Base-by-base conservation (phyloP, 805 yeast genomes). In the Komagataella ulmi region DNA sequence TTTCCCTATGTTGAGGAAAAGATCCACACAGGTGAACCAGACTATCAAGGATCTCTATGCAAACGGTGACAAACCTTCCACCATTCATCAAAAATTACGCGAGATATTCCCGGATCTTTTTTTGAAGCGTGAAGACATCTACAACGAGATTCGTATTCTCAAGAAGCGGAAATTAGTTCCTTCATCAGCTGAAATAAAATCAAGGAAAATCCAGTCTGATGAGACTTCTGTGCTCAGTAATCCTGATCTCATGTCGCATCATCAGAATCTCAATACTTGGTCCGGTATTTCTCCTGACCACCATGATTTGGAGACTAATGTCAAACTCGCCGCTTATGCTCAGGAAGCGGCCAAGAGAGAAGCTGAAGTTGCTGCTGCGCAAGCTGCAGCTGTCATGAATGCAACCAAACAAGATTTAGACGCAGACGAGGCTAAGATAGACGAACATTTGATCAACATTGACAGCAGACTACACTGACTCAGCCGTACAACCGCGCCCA, bases 41-140 rank as follows among this genome's bases (percentile, higher is more conserved):
- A 66, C 77, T 49, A 77, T 77, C 53, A 67, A 74, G 56, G 79
- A 75, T 55, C 64, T 77, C 53, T 77, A 77, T 61, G 72, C 74
- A 52, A 68, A 73, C 19, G 82, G 81, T 46, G 78, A 79, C 50
- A 77, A 77, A 60, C 82, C 82, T 5, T 68, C 74, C 5, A 75
- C 71, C 55, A 77, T 77, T 55, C 81, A 76, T 58, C 69, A 72
- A 40, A 77, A 75, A 54, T 70, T 77, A 53, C 69, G 69, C 54
- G 75, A 75, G 51, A 73, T 74, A 54, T 77, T 69, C 59, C 80
- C 78, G 21, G 80, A 75, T 50, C 73, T 77, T 47, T 67, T 75
- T 46, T 76, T 77, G 56, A 77, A 77, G 61, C 66, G 81, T 53
- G 81, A 77, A 58, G 82, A 77, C 59, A 77, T 77, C 52, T 77